Percentiles rank a stretch among this genome's conserved stretches.
phyloP scores from a whole-genome alignment of 495 filamentous ascomycete genomes.

The Rhypophila decipiens region DNA sequence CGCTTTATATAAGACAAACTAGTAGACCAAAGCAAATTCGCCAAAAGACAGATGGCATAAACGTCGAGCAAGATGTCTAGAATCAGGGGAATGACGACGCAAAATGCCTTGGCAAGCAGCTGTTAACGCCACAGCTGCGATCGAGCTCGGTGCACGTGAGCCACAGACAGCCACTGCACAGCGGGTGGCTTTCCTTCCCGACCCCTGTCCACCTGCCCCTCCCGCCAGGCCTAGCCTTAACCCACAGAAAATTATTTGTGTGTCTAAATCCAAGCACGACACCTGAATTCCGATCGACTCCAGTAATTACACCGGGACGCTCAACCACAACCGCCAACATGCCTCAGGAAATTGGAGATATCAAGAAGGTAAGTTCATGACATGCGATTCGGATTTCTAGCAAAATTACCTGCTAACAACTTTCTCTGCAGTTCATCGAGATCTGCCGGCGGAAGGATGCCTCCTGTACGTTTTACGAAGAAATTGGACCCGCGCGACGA shows the following conservation, averaged over 20 bases:
- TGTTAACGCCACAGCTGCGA: conserved; percentile 10
- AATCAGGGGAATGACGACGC: no score
- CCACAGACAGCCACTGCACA: not conserved
- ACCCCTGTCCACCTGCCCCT: not conserved
- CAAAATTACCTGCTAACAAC: conserved; percentile 21
- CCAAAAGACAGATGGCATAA: no score
- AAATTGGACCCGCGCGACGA: no score
- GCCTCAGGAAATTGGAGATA: conserved; percentile 97
- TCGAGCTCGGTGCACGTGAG: conserved; percentile 13
- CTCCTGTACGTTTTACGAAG: conserved; percentile 61
- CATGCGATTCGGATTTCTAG: not conserved
- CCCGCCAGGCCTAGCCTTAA: conserved; percentile 5
- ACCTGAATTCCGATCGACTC: conserved; percentile 13
- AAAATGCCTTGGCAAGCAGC: no score
- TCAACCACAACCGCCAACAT: conserved; percentile 53
- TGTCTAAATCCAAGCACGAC: conserved; percentile 21
- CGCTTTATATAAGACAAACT: no score
- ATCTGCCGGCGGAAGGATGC: conserved; percentile 98
- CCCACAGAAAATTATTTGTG: conserved; percentile 31
- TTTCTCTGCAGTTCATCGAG: conserved; percentile 82
- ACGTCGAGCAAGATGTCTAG: no score
- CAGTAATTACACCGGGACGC: conserved; percentile 21
- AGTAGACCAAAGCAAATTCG: no score
- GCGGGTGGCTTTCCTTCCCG: not conserved
- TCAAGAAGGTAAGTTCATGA: conserved; percentile 63